These are phyloP conservation scores for Tolypocladium cylindrosporum DNA, from an alignment of 2,329 filamentous ascomycete species.

Conservation along the genomic window DNA sequence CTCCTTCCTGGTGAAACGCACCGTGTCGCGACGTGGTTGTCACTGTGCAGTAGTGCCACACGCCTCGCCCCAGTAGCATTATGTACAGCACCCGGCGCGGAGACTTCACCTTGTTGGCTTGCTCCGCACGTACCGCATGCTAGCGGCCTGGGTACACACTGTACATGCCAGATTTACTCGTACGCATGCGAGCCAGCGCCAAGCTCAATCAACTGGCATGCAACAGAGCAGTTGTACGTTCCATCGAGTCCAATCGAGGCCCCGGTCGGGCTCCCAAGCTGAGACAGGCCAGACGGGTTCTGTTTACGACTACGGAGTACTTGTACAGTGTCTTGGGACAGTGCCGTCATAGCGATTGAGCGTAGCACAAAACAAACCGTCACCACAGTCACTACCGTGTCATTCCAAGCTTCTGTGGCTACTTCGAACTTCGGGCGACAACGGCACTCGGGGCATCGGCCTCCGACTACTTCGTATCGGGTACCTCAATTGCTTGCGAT, in stretches of 20 bases:
- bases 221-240: constrained; percentile 1
- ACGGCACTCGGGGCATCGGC: background rate
- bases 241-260: constrained; percentile 1
- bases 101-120: background rate
- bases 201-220: constrained; percentile 1
- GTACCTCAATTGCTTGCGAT: background rate
- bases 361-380: background rate
- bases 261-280: background rate
- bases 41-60: background rate
- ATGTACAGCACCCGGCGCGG: background rate
- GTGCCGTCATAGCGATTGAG: background rate
- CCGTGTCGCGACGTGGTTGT: background rate
- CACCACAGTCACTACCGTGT: background rate
- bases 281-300: background rate
- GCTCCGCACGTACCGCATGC: background rate
- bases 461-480: background rate
- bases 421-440: background rate
- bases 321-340: too few relatives aligned
- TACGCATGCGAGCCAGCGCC: background rate
- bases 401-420: background rate
- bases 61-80: background rate
- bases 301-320: too few relatives aligned
- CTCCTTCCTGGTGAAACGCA: constrained; percentile 1
- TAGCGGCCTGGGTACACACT: background rate
- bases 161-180: background rate